phyloP scores from a whole-genome alignment of 345 rosid species.

The Triadica sebifera region DNA sequence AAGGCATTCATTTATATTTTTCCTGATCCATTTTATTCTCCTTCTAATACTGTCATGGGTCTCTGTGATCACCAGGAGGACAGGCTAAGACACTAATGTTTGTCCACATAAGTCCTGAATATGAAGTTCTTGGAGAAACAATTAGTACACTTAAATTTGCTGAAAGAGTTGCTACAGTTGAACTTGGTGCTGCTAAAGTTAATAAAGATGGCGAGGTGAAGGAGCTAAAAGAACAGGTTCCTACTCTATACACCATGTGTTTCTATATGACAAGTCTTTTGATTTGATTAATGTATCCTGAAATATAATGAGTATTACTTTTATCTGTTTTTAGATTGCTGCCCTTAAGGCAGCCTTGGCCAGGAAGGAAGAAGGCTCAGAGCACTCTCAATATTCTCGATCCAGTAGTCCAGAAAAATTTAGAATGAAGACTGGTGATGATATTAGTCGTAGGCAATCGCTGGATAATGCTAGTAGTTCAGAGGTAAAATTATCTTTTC shows the following conservation, averaged over 20 bases:
- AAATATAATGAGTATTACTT: not conserved
- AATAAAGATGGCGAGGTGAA: slow-evolving; percentile 33
- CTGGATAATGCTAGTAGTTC: slow-evolving; percentile 6
- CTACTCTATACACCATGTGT: not conserved
- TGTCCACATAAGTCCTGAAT: slow-evolving; percentile 38
- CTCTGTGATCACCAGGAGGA: slow-evolving; percentile 25
- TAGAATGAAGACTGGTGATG: slow-evolving; percentile 14
- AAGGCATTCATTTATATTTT: not conserved
- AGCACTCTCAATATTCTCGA: slow-evolving; percentile 22
- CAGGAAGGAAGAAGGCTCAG: slow-evolving; percentile 31
- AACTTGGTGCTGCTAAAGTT: slow-evolving; percentile 39
- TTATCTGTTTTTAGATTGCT: slow-evolving; percentile 22
- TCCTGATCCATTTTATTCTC: not conserved
- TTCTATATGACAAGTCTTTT: not conserved
- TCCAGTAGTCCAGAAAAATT: slow-evolving; percentile 32
- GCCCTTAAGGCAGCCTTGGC: slow-evolving; percentile 33
- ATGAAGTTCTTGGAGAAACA: slow-evolving; percentile 34
- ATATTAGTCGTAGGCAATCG: slow-evolving; percentile 6
- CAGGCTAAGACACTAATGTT: slow-evolving; percentile 40
- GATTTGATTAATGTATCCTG: not conserved
- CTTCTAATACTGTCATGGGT: not conserved
- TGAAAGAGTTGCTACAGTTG: slow-evolving; percentile 37
- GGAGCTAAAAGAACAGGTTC: slow-evolving; percentile 40
- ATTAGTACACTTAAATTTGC: slow-evolving; percentile 36
- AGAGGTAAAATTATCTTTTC: slow-evolving; percentile 8